Evolutionary conservation across 176 grass and related monocot genomes (phyloP).

Genomic region (Secale cereale): DNA sequence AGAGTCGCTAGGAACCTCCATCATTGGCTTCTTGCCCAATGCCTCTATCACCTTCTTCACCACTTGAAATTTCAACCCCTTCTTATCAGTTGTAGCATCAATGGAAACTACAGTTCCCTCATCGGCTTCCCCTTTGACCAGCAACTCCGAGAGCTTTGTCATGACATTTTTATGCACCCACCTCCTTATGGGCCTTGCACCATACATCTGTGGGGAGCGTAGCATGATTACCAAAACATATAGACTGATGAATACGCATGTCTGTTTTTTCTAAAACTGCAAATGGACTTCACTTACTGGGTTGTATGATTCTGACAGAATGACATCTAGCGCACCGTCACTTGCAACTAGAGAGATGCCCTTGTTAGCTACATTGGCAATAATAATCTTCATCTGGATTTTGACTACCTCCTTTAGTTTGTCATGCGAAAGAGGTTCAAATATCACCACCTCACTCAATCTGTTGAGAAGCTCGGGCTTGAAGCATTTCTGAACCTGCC

Average conservation of each 20-base stretch:
- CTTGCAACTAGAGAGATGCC: background rate
- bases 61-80: background rate
- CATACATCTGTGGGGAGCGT: background rate
- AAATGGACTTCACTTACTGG: background rate
- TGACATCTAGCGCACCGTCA: background rate
- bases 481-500: constrained; percentile 1
- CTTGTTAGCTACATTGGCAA: constrained; percentile 6
- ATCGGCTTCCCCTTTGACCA: background rate
- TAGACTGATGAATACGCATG: background rate
- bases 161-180: constrained; percentile 1
- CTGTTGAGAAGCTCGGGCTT: constrained; percentile 8
- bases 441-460: constrained; percentile 15
- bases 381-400: background rate
- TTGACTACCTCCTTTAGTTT: background rate
- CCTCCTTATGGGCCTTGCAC: constrained; percentile 4
- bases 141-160: background rate
- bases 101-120: background rate
- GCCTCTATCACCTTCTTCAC: background rate
- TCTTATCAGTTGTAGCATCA: background rate
- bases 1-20: background rate
- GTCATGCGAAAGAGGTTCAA: constrained; percentile 1
- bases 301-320: background rate
- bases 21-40: background rate
- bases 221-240: background rate
- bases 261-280: background rate